Evolutionary conservation across 169 alveolate genomes (phyloP).

Genomic region (Perkinsus marinus): DNA sequence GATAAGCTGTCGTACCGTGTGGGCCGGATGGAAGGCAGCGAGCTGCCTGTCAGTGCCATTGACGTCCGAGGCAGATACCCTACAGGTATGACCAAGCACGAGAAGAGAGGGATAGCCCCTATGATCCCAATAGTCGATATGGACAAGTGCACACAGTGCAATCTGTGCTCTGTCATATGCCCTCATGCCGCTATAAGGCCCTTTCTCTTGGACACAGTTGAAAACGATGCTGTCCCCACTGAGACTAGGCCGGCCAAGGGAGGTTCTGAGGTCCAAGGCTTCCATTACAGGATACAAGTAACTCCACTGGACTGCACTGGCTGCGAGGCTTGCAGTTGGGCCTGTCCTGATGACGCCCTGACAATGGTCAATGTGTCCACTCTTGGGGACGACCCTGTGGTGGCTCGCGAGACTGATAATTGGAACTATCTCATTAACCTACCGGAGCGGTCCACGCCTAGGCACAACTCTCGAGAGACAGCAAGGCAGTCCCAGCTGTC

Average conservation of each 20-base stretch:
- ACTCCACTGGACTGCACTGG: conserved; percentile 50
- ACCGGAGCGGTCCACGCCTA: conserved; percentile 29
- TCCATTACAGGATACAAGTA: conserved; percentile 37
- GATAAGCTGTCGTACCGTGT: not conserved
- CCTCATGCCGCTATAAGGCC: conserved; percentile 48
- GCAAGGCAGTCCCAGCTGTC: conserved; percentile 39
- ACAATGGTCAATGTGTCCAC: conserved; percentile 19
- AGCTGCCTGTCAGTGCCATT: conserved; percentile 2
- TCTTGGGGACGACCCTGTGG: conserved; percentile 6
- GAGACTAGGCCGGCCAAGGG: conserved; percentile 24
- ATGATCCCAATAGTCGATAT: conserved; percentile 40
- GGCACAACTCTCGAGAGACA: conserved; percentile 28
- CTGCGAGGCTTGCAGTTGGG: conserved; percentile 41
- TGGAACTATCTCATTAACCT: conserved; percentile 35
- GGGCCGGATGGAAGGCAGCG: conserved; percentile 8
- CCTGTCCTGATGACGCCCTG: conserved; percentile 47
- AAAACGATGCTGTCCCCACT: conserved; percentile 27
- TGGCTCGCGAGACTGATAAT: conserved; percentile 17
- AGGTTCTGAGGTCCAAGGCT: conserved; percentile 29
- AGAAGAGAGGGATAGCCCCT: conserved; percentile 39
- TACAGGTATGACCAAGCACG: conserved; percentile 29
- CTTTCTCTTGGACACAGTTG: conserved; percentile 27
- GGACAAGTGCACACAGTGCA: conserved; percentile 49
- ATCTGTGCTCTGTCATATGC: conserved; percentile 38
- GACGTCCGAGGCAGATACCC: conserved; percentile 32